A percentile compares a stretch with the other conserved stretches of the same genome.
Conservation (phyloP, 2,329 filamentous ascomycete genomes). For the Thelonectria blattea region DNA sequence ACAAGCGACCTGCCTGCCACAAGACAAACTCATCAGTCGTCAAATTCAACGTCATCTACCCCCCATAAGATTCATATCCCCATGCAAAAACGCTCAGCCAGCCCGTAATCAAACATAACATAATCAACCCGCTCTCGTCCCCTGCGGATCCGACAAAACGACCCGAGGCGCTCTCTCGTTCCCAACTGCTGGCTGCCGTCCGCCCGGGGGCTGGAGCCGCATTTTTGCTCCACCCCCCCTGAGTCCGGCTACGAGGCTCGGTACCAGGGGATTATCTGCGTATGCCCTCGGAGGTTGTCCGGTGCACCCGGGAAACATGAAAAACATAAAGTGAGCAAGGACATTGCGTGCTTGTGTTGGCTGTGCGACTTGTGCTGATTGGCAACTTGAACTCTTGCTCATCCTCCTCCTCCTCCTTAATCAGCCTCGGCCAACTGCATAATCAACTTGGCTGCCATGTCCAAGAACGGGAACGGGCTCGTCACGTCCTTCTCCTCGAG, state of each 20-base stretch:
- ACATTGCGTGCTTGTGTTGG: neutral
- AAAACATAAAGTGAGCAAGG: neutral
- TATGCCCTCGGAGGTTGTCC: conserved; percentile 19
- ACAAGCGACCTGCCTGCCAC: too few species aligned
- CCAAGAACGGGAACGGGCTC: conserved; percentile 93
- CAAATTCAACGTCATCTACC: too few species aligned
- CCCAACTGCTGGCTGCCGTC: conserved; percentile 4
- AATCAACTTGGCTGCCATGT: conserved; percentile 90
- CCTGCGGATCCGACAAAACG: conserved; percentile 9
- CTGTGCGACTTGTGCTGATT: conserved; percentile 3
- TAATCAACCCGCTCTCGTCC: conserved; percentile 2
- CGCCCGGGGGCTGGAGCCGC: neutral
- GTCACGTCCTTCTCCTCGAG: conserved; percentile 94
- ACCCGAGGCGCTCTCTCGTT: conserved; percentile 16
- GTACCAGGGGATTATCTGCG: neutral
- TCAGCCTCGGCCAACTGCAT: conserved; percentile 89
- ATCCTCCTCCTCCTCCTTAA: conserved; percentile 37
- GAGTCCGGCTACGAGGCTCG: conserved; percentile 14
- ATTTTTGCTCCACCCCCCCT: conserved; percentile 14
- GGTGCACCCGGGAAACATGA: neutral
- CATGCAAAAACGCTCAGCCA: neutral
- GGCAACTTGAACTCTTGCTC: neutral
- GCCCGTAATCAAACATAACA: neutral
- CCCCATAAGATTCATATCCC: too few species aligned
- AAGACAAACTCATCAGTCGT: too few species aligned